Evolutionary conservation across 1,284 basidiomycete genomes (phyloP), one percentile per base, ranked within the genome.

Genomic region (Leccinum pachyderme): DNA sequence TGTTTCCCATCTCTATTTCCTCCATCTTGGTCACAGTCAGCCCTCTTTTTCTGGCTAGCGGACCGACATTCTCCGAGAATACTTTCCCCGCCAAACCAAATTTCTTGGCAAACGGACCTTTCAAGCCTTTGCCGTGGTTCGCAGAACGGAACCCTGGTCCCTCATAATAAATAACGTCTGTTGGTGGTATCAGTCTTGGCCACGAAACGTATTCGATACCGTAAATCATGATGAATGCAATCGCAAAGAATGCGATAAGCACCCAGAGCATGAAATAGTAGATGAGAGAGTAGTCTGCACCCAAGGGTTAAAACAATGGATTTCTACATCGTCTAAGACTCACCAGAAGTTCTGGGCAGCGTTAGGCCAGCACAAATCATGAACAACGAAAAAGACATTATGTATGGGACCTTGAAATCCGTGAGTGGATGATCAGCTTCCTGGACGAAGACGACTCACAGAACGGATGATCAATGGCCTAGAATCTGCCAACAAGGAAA

Each of bases 171-270:
- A 98, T 88, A 53, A 90, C 80, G 58, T 95, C 91, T 54, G 87
- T 86, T 11, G 90, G 86, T 3, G 93, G 89, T 61, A 90, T 84
- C 53, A 99, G 81, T 24, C 89, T 85, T n/a, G 96, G 97, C 89
- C 93, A 96, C 24, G 91, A 85, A 58, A 99, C 95, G 69, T 95
- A 98, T 61, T 89, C 82, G 61, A 93, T 82, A 41, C 89, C 89
- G 68, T 96, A 85, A 44, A 85, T 75, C 72, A 90, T 69, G 63
- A 96, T 89, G 73, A 90, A 91, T 47, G 77, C 61, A 56, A 86
- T 72, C 11, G 91, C 78, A 56, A 85, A 55, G 41, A 80, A 65
- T 52, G 89, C 77, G 39, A 95, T 66, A 49, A 78, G 68, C 64
- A 91, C 75, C 89, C 93, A 94, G 47, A 93, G 76, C 62, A 89